Evolutionary conservation across 192 early-diverging fungal genomes (phyloP).

Genomic region (Gigaspora rosea): DNA sequence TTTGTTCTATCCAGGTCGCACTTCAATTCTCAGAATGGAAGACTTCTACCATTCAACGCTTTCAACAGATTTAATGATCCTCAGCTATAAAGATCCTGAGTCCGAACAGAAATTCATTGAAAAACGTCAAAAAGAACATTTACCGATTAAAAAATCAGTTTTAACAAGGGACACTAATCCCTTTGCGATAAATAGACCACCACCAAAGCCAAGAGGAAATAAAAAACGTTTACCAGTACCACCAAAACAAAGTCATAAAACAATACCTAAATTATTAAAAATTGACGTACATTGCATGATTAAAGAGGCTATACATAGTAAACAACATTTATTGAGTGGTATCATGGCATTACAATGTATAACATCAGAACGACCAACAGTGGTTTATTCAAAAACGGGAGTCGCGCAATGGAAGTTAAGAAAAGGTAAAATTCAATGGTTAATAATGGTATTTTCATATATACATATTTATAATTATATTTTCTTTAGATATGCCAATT

Average conservation of each 20-base stretch:
- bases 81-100: constrained; percentile 53
- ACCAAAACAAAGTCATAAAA: constrained; percentile 60
- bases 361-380: constrained; percentile 75
- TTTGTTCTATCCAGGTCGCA: constrained; percentile 18
- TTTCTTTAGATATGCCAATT: constrained; percentile 75
- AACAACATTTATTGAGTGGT: constrained; percentile 85
- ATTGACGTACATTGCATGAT: constrained; percentile 86
- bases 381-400: constrained; percentile 77
- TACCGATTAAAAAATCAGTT: not conserved
- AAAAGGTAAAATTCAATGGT: constrained; percentile 49
- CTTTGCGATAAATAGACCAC: not conserved
- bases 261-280: constrained; percentile 68
- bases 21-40: constrained; percentile 41
- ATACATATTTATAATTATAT: not conserved
- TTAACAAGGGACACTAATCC: not conserved
- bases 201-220: constrained; percentile 35
- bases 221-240: constrained; percentile 54
- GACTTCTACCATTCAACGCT: constrained; percentile 54
- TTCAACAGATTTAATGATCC: constrained; percentile 56
- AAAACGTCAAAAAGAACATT: constrained; percentile 17
- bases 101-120: constrained; percentile 37
- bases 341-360: constrained; percentile 91
- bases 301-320: constrained; percentile 84
- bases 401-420: constrained; percentile 87
- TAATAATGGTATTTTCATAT: not conserved